Conservation (phyloP, 2,329 filamentous ascomycete genomes). For the Aspergillus oerlinghausenensis region DNA sequence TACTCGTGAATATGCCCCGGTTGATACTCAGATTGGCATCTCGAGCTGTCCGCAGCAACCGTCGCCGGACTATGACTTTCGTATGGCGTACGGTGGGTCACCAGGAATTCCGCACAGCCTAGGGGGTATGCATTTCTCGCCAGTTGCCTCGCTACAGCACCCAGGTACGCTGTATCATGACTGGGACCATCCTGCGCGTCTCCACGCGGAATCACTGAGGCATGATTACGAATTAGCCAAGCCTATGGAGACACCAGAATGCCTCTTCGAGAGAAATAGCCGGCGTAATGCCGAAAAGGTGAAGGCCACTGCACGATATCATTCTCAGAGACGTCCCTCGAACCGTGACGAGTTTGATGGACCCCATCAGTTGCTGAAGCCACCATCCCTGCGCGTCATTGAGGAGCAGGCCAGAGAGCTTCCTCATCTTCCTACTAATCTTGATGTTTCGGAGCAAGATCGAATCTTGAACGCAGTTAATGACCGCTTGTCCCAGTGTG, state of each 20-base stretch:
- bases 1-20: constrained; percentile 23
- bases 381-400: constrained; percentile 65
- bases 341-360: constrained; percentile 89
- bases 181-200: constrained; percentile 29
- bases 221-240: constrained; percentile 30
- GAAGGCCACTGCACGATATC: constrained; percentile 31
- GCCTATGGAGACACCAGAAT: constrained; percentile 31
- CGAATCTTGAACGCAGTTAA: constrained; percentile 75
- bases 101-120: constrained; percentile 25
- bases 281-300: constrained; percentile 28
- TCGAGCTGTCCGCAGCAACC: constrained; percentile 17
- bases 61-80: constrained; percentile 29
- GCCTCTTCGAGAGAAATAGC: constrained; percentile 33
- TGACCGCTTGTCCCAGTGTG: constrained; percentile 77
- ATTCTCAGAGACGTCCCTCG: constrained; percentile 62
- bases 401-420: constrained; percentile 75
- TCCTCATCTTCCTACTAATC: constrained; percentile 74
- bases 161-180: constrained; percentile 29
- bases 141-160: constrained; percentile 26
- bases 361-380: constrained; percentile 74
- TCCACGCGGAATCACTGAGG: constrained; percentile 28
- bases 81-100: constrained; percentile 25
- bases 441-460: constrained; percentile 80
- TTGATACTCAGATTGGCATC: constrained; percentile 24
- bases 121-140: constrained; percentile 26